These are phyloP conservation scores for Metschnikowia dekortorum DNA, from an alignment of 805 yeast species.

Conservation along the genomic window DNA sequence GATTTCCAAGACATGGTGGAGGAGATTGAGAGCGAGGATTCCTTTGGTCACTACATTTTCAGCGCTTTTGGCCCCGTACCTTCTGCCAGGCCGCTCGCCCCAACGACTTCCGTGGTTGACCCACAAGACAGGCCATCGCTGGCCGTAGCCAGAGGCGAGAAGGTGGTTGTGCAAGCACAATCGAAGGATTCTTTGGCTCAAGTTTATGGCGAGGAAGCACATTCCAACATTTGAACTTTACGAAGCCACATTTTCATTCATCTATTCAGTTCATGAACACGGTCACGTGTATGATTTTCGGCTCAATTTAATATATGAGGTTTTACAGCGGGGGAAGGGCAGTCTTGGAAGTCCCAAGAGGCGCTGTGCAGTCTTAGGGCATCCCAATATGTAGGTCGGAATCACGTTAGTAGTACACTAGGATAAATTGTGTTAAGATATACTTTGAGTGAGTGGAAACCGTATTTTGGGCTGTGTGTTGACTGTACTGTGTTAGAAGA, in stretches of 20 bases:
- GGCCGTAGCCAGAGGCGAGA: not conserved
- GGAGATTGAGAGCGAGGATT: conserved; percentile 1
- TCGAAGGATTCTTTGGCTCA: not conserved
- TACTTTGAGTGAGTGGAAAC: no score
- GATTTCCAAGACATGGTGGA: conserved; percentile 10
- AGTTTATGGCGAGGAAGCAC: conserved; percentile 2
- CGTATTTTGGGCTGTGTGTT: no score
- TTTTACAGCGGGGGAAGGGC: not conserved
- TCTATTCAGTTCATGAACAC: not conserved
- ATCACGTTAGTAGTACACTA: no score
- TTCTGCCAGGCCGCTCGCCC: not conserved
- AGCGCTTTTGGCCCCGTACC: conserved; percentile 2
- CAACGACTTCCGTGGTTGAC: not conserved
- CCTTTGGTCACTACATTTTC: not conserved
- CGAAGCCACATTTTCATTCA: not conserved
- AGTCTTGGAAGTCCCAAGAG: no score
- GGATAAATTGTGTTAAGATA: no score
- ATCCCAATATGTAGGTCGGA: no score
- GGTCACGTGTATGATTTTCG: not conserved
- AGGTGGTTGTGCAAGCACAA: not conserved
- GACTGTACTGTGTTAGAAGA: no score
- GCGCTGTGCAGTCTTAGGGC: no score
- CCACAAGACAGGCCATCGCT: not conserved
- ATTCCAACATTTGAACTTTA: not conserved
- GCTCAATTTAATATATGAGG: not conserved